Evolutionary conservation across 306 rosid genomes (phyloP), one percentile per base, ranked within the genome.

Genomic region (Glycine tomentella): DNA sequence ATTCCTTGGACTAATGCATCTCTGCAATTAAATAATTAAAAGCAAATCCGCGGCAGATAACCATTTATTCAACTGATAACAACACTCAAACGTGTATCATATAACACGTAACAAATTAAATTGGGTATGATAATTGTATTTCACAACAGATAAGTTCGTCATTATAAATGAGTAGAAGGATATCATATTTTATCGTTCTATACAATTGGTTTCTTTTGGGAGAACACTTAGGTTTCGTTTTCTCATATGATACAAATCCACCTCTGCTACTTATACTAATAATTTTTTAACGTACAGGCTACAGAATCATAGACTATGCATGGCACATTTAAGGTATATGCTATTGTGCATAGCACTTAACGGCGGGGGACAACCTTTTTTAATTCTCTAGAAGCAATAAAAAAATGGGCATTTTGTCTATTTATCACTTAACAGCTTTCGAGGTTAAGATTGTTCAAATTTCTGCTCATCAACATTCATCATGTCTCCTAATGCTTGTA

Each of bases 271-370:
- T 44, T 67, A 33, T 9, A 9, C 14, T 16, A 45, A 69, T 46
- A 42, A 10, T 10, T 45, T 46, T 68, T 15, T n/a, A 38, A 40
- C 3, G 17, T 5, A 73, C 2, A 42, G 2, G 7, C 46, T 1
- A 4, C 44, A 42, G 64, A 16, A 17, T 74, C 44, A 12, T 59
- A 17, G 42, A 57, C 31, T 25, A 62, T 65, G 42, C 58, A 76
- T 46, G 8, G 71, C 40, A 44, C 57, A 75, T 44, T 13, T 13
- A 75, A 44, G 62, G 80, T 5, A 76, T 61, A 76, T 76, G 16
- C 72, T 33, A 61, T 46, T 45, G 7, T 57, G 42, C 68, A 34
- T 56, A 74, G 17, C 40, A 58, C 8, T 16, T n/a, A 16, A 7
- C 13, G 55, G 12, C 3, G 12, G 4, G 13, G 13, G 20, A 65